Conservation (phyloP, 2,329 filamentous ascomycete genomes). For the Colletotrichum tofieldiae region DNA sequence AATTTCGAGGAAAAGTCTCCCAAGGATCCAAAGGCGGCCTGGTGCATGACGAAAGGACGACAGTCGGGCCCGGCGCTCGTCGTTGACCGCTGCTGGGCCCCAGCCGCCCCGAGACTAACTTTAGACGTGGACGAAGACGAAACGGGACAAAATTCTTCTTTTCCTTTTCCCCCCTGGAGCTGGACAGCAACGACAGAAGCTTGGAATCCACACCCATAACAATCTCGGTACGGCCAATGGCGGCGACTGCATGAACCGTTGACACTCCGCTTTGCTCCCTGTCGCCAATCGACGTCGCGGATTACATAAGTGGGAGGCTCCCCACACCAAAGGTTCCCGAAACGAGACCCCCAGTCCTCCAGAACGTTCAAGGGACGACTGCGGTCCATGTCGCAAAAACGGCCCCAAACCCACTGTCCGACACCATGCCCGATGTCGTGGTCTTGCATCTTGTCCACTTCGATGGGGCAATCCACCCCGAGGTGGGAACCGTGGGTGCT, state of each 20-base stretch:
- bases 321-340: slow-evolving; percentile 15
- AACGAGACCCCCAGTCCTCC: slow-evolving; percentile 15
- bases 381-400: slow-evolving; percentile 24
- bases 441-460: slow-evolving; percentile 34
- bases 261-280: neutral
- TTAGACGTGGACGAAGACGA: neutral
- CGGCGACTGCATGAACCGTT: slow-evolving; percentile 19
- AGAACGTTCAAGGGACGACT: slow-evolving; percentile 22
- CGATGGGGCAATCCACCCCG: slow-evolving; percentile 35
- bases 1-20: slow-evolving; percentile 1
- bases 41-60: slow-evolving; percentile 11
- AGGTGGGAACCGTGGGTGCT: slow-evolving; percentile 28
- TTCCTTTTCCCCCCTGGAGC: neutral
- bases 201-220: slow-evolving; percentile 3
- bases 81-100: slow-evolving; percentile 10
- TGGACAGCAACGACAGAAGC: neutral
- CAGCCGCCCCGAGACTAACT: neutral
- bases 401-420: slow-evolving; percentile 12
- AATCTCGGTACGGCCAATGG: slow-evolving; percentile 24
- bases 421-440: slow-evolving; percentile 30
- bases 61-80: slow-evolving; percentile 12
- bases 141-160: neutral
- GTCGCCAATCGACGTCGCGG: slow-evolving; percentile 23
- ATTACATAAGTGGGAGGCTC: slow-evolving; percentile 34
- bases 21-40: neutral